These are phyloP conservation scores for Citropsis articulata DNA, from an alignment of 345 rosid species.

Conservation along the genomic window DNA sequence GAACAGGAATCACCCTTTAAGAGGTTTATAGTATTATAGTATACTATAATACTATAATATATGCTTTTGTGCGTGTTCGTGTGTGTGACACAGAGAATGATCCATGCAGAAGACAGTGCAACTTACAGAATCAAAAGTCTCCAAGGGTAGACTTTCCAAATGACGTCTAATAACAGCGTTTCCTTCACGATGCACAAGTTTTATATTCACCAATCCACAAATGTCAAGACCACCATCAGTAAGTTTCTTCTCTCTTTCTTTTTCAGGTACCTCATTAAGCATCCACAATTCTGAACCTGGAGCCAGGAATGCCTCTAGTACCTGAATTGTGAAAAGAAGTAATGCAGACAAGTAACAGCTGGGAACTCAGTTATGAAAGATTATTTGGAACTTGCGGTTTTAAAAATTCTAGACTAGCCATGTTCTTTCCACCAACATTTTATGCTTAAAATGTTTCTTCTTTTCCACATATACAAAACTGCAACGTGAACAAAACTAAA, in stretches of 20 bases:
- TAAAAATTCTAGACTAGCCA: background rate
- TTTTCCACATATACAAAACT: background rate
- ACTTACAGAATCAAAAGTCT: conserved; percentile 96
- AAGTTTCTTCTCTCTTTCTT: conserved; percentile 78
- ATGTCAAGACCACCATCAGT: conserved; percentile 74
- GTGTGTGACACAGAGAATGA: background rate
- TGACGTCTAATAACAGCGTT: conserved; percentile 86
- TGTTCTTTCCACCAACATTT: background rate
- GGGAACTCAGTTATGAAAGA: background rate
- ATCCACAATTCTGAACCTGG: conserved; percentile 96
- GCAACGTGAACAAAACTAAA: background rate
- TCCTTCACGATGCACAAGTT: conserved; percentile 79
- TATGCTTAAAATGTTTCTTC: background rate
- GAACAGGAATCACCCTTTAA: background rate
- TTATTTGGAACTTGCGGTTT: background rate
- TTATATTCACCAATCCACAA: conserved; percentile 52
- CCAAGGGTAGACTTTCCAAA: conserved; percentile 78
- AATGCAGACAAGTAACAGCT: conserved; percentile 8
- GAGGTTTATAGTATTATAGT: no score
- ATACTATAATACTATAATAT: background rate
- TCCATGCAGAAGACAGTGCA: conserved; percentile 2
- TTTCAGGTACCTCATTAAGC: conserved; percentile 85
- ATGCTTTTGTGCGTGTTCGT: background rate
- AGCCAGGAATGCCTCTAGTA: conserved; percentile 80
- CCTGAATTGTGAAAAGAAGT: conserved; percentile 37